Evolutionary conservation across 1,284 basidiomycete species (phyloP).

Genomic region (Marasmius sp.): DNA sequence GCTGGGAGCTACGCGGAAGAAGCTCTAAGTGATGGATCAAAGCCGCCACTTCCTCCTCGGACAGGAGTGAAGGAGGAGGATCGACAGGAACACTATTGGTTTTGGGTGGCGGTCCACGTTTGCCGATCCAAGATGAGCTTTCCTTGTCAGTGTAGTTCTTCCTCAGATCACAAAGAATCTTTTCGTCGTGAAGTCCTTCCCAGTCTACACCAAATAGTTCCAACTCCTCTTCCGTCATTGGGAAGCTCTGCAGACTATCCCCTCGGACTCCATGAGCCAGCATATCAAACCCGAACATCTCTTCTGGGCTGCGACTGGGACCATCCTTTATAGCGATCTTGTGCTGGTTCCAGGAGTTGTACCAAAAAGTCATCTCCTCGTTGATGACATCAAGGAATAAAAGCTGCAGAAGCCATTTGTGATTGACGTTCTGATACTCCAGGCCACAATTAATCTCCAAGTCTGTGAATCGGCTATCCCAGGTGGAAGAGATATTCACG

Average conservation of each 20-base stretch:
- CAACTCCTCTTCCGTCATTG: slow-evolving; percentile 7
- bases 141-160: not conserved
- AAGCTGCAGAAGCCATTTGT: slow-evolving; percentile 27
- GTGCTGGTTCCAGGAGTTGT: slow-evolving; percentile 26
- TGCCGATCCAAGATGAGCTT: not conserved
- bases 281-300: slow-evolving; percentile 27
- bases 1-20: not conserved
- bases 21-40: not conserved
- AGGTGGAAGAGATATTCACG: not conserved
- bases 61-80: not conserved
- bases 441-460: slow-evolving; percentile 4
- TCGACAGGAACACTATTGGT: not conserved
- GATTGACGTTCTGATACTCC: not conserved
- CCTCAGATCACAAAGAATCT: not conserved
- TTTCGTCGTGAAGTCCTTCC: slow-evolving; percentile 14
- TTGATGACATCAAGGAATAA: slow-evolving; percentile 28
- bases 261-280: slow-evolving; percentile 21
- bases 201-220: slow-evolving; percentile 26
- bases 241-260: not conserved
- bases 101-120: not conserved
- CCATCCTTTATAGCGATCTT: slow-evolving; percentile 16
- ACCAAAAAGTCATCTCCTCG: slow-evolving; percentile 19
- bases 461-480: slow-evolving; percentile 2
- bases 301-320: slow-evolving; percentile 17
- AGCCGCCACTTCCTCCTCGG: not conserved